Conservation (phyloP, 1,139 yeast genomes). For the Suhomyces bribrorum region DNA sequence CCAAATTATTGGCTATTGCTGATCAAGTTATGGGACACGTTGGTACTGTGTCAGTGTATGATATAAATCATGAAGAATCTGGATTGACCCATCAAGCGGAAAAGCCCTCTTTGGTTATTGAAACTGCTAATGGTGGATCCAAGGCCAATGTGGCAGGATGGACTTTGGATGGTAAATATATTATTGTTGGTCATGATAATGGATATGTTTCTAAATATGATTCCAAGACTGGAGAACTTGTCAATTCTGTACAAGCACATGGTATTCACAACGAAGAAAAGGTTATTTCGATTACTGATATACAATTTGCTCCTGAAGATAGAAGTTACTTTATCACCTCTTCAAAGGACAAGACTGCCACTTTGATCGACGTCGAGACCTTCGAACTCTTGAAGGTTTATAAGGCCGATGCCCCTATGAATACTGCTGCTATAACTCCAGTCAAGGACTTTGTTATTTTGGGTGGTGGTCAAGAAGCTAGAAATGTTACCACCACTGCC, state of each 20-base stretch:
- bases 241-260: constrained; percentile 64
- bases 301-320: constrained; percentile 84
- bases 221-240: constrained; percentile 69
- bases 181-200: constrained; percentile 86
- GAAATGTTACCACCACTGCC: constrained; percentile 94
- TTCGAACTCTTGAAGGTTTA: constrained; percentile 73
- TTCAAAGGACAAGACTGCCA: constrained; percentile 90
- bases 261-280: constrained; percentile 61
- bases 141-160: constrained; percentile 88
- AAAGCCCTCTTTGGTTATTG: constrained; percentile 63
- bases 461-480: constrained; percentile 99
- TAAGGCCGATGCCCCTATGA: constrained; percentile 90
- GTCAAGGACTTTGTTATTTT: constrained; percentile 86
- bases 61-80: constrained; percentile 46
- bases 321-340: constrained; percentile 87
- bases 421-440: constrained; percentile 93
- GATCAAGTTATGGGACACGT: constrained; percentile 92
- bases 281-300: constrained; percentile 63
- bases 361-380: constrained; percentile 74
- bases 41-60: constrained; percentile 74
- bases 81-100: constrained; percentile 40
- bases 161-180: constrained; percentile 72
- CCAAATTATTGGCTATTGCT: constrained; percentile 70
- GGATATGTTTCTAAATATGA: constrained; percentile 84
- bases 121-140: constrained; percentile 60